phyloP scores from a whole-genome alignment of 2,329 filamentous ascomycete genomes.

The Aureobasidium vineae region DNA sequence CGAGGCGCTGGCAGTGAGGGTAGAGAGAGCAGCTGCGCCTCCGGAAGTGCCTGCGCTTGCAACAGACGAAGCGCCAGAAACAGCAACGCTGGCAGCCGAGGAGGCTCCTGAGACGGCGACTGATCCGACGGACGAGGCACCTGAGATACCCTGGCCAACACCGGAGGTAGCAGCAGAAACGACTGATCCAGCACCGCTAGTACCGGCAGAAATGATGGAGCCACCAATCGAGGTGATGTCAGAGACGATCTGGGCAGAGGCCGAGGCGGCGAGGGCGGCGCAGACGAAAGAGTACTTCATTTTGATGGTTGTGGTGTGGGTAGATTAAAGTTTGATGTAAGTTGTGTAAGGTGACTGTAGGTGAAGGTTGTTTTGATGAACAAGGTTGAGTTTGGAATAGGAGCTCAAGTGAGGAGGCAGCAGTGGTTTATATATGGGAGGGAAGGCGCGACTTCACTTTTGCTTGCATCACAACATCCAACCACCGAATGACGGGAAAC shows the following conservation, averaged over 20 bases:
- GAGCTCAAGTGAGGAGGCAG: neutral
- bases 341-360: slow-evolving; percentile 2
- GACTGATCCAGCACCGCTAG: slow-evolving; percentile 11
- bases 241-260: slow-evolving; percentile 10
- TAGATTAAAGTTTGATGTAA: slow-evolving; percentile 2
- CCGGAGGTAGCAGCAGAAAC: slow-evolving; percentile 14
- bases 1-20: neutral
- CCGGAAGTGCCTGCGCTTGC: slow-evolving; percentile 10
- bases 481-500: neutral
- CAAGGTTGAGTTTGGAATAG: neutral
- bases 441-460: slow-evolving; percentile 4
- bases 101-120: slow-evolving; percentile 5
- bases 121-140: slow-evolving; percentile 15
- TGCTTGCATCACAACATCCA: slow-evolving; percentile 18
- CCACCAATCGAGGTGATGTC: slow-evolving; percentile 13
- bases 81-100: slow-evolving; percentile 1
- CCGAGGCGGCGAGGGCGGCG: slow-evolving; percentile 23
- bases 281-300: slow-evolving; percentile 24
- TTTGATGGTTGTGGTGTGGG: slow-evolving; percentile 13
- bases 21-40: neutral
- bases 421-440: neutral
- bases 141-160: neutral
- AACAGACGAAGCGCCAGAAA: slow-evolving; percentile 8
- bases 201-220: slow-evolving; percentile 5
- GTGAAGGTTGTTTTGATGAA: neutral